phyloP scores from a whole-genome alignment of 768 basidiomycete species.

The Mycena pura region DNA sequence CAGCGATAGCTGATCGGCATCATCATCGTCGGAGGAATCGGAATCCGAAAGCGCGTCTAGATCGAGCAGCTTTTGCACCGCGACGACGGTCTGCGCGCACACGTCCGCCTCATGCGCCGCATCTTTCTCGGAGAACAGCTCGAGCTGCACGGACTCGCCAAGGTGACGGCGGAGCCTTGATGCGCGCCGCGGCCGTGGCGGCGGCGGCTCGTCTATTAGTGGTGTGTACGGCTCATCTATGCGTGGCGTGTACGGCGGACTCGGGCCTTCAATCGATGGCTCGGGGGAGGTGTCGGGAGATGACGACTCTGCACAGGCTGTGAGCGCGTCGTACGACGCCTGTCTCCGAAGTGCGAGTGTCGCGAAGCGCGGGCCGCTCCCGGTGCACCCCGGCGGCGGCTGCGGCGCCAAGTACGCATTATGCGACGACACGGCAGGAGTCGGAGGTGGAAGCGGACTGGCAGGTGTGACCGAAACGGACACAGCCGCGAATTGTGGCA shows the following conservation, averaged over 20 bases:
- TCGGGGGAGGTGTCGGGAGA: not conserved
- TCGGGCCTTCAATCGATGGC: too few relatives aligned
- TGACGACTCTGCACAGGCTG: slow-evolving; percentile 11
- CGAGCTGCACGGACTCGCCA: slow-evolving; percentile 37
- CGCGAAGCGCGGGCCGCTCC: slow-evolving; percentile 17
- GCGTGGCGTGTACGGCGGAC: too few relatives aligned
- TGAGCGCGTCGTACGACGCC: slow-evolving; percentile 20
- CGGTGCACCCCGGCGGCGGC: not conserved
- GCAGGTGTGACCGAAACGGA: slow-evolving; percentile 14
- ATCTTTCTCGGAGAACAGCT: slow-evolving; percentile 19
- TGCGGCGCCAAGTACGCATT: not conserved
- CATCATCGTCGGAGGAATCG: slow-evolving; percentile 25
- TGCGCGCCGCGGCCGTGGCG: slow-evolving; percentile 38
- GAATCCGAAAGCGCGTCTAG: slow-evolving; percentile 16
- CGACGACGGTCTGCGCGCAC: slow-evolving; percentile 11
- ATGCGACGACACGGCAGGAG: not conserved
- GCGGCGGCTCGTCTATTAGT: slow-evolving; percentile 27
- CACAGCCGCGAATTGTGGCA: slow-evolving; percentile 6
- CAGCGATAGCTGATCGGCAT: slow-evolving; percentile 23
- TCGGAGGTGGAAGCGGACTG: not conserved
- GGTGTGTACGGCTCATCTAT: too few relatives aligned
- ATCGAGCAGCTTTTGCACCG: slow-evolving; percentile 18
- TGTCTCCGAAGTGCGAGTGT: slow-evolving; percentile 21
- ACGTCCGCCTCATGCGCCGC: not conserved
- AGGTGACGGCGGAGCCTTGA: slow-evolving; percentile 42